Conservation (phyloP, 2,329 filamentous ascomycete genomes). For the Alternaria longipes region DNA sequence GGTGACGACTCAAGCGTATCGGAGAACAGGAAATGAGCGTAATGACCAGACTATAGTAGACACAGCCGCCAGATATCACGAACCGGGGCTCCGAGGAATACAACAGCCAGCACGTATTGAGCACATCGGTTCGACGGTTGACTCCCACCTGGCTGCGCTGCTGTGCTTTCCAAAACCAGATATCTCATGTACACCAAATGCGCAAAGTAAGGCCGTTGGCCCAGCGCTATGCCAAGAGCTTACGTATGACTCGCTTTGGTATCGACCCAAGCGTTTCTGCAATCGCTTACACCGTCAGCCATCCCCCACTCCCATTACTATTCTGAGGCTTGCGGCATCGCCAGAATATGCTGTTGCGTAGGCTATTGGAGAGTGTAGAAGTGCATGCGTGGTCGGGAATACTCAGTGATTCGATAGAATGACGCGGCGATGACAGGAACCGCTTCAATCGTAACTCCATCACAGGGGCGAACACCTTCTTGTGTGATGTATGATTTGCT, state of each 20-base stretch:
- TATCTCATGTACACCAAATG: no score
- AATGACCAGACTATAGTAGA: no score
- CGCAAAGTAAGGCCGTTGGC: no score
- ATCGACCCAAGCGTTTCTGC: background rate
- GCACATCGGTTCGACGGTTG: no score
- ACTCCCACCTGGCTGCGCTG: no score
- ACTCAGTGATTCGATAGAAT: background rate
- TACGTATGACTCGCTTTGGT: background rate
- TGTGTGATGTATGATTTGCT: background rate
- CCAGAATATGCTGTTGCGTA: background rate
- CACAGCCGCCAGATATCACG: no score
- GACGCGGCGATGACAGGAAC: background rate
- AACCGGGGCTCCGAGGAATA: no score
- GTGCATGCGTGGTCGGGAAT: background rate
- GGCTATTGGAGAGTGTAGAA: background rate
- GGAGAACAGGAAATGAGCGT: conserved; percentile 9
- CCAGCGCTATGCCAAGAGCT: background rate
- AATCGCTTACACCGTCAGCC: no score
- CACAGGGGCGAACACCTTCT: background rate
- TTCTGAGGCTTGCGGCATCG: background rate
- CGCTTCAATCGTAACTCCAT: background rate
- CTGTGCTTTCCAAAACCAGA: no score
- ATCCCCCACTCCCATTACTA: no score
- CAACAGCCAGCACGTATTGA: no score
- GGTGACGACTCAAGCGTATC: conserved; percentile 12